A percentile compares a stretch with the other conserved stretches of the same genome.
phyloP scores from a whole-genome alignment of 768 basidiomycete species.

The Agaricus sinodeliciosus region DNA sequence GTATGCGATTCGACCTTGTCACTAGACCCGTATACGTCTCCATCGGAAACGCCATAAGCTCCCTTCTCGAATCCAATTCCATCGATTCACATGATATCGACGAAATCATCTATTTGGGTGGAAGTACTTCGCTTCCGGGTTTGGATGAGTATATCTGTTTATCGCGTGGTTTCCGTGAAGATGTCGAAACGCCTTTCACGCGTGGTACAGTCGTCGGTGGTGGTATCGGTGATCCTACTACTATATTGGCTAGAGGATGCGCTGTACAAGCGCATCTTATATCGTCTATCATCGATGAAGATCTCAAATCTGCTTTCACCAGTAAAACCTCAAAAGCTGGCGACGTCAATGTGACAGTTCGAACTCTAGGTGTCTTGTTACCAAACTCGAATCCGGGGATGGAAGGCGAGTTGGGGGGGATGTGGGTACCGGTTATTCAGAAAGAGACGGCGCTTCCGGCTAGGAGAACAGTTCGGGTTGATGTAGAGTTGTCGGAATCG shows the following conservation, averaged over 20 bases:
- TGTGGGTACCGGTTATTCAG: conserved; percentile 60
- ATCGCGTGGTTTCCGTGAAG: conserved; percentile 50
- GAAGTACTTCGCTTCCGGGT: conserved; percentile 68
- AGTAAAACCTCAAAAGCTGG: conserved; percentile 26
- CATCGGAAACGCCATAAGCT: conserved; percentile 42
- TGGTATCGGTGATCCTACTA: conserved; percentile 71
- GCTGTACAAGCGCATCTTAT: conserved; percentile 69
- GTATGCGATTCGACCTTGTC: conserved; percentile 59
- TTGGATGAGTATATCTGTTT: conserved; percentile 52
- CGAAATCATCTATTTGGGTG: conserved; percentile 78
- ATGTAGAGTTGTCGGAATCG: conserved; percentile 39
- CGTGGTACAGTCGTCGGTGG: conserved; percentile 65
- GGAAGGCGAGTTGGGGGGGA: conserved; percentile 46
- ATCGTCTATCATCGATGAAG: conserved; percentile 40
- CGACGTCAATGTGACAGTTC: conserved; percentile 47
- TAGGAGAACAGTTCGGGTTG: conserved; percentile 51
- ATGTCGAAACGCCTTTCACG: conserved; percentile 58
- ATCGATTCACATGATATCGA: conserved; percentile 65
- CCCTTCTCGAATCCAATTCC: conserved; percentile 43
- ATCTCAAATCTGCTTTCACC: conserved; percentile 46
- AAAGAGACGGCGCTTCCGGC: conserved; percentile 70
- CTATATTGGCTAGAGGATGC: conserved; percentile 70
- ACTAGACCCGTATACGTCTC: conserved; percentile 52
- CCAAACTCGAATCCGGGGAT: conserved; percentile 34
- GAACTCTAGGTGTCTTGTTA: conserved; percentile 62